A percentile compares a stretch with the other conserved stretches of the same genome.
Evolutionary conservation across 495 filamentous ascomycete genomes (phyloP).

Genomic region (Penicillium roqueforti): DNA sequence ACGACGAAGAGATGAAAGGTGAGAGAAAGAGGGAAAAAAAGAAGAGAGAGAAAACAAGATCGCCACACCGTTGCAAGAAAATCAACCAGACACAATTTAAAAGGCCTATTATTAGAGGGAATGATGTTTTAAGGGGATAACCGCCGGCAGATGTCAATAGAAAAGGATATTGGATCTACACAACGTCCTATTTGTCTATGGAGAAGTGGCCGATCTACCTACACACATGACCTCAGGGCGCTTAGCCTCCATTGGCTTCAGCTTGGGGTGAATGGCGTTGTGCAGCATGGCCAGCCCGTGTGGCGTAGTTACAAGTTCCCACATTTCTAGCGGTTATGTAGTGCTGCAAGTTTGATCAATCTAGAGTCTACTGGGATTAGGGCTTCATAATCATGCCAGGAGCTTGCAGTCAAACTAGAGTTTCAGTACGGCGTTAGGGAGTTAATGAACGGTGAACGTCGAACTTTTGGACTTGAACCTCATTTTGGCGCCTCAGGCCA

Average conservation of each 20-base stretch:
- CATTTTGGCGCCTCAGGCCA: constrained; percentile 19
- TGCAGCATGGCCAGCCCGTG: background rate
- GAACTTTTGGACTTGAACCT: background rate
- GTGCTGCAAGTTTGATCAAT: background rate
- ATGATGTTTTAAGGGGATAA: constrained; percentile 1
- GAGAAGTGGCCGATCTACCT: constrained; percentile 14
- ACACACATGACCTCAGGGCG: constrained; percentile 41
- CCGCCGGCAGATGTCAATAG: background rate
- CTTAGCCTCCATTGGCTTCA: constrained; percentile 27
- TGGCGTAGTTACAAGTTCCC: constrained; percentile 1
- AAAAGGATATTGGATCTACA: background rate
- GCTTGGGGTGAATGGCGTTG: background rate
- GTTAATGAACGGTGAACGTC: no score
- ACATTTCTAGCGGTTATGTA: background rate
- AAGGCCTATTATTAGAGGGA: constrained; percentile 2
- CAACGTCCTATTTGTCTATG: background rate
- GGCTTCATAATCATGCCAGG: background rate
- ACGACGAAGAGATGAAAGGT: background rate
- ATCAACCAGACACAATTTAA: background rate
- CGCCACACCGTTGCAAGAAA: background rate
- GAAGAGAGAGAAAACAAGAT: no score
- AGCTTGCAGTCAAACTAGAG: background rate
- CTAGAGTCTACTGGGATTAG: background rate
- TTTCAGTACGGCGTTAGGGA: background rate
- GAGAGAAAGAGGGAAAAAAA: constrained; percentile 2